Evolutionary conservation across 169 alveolate species (phyloP).

Genomic region (Cryptosporidium felis): DNA sequence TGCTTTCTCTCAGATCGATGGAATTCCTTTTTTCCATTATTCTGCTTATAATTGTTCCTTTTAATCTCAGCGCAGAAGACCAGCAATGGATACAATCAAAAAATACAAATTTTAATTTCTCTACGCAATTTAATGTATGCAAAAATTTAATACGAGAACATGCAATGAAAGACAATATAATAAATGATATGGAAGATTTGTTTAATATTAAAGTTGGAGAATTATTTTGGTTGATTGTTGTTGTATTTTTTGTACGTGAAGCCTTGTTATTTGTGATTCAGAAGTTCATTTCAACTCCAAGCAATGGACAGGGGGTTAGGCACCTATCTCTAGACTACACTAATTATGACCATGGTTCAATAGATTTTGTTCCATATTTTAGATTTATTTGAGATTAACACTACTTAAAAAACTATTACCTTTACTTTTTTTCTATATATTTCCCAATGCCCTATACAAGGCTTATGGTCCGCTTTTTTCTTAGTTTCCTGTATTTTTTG

Average conservation of each 20-base stretch:
- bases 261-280: constrained; percentile 4
- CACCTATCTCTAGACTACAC: not conserved
- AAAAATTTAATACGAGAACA: not conserved
- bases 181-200: not conserved
- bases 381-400: not conserved
- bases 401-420: too few relatives aligned
- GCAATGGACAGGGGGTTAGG: not conserved
- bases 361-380: constrained; percentile 3
- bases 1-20: constrained; percentile 39
- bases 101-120: not conserved
- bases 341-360: not conserved
- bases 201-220: not conserved
- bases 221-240: constrained; percentile 16
- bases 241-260: constrained; percentile 35
- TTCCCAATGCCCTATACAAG: too few relatives aligned
- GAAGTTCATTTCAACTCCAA: constrained; percentile 10
- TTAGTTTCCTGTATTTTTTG: constrained; percentile 6
- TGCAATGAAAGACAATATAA: not conserved
- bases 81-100: constrained; percentile 1
- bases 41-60: constrained; percentile 12
- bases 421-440: too few relatives aligned
- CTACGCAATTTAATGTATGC: not conserved
- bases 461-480: too few relatives aligned
- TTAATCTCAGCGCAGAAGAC: not conserved
- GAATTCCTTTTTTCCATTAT: constrained; percentile 27